These are phyloP conservation scores for Talaromyces atroroseus DNA, from an alignment of 2,329 filamentous ascomycete species.

Conservation along the genomic window DNA sequence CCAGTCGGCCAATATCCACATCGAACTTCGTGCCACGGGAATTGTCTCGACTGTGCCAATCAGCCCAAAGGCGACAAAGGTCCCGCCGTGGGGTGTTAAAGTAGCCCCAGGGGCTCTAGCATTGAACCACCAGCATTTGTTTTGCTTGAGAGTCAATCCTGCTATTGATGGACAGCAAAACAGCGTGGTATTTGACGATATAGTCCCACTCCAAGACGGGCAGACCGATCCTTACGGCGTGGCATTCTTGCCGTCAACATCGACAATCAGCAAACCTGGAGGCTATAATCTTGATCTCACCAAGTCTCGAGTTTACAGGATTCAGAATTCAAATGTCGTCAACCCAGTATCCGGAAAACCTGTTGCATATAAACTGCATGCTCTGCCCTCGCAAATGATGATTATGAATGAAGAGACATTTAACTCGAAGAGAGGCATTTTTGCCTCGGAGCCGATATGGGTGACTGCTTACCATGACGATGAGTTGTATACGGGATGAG, in stretches of 20 bases:
- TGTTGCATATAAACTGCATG: slow-evolving; percentile 54
- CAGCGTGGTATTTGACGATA: slow-evolving; percentile 51
- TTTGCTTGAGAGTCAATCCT: slow-evolving; percentile 60
- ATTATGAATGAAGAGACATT: slow-evolving; percentile 48
- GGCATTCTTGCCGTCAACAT: slow-evolving; percentile 53
- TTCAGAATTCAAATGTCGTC: slow-evolving; percentile 46
- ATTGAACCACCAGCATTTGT: slow-evolving; percentile 67
- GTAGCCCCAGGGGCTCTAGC: slow-evolving; percentile 61
- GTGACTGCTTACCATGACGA: slow-evolving; percentile 47
- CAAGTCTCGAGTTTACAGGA: slow-evolving; percentile 49
- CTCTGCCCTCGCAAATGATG: slow-evolving; percentile 52
- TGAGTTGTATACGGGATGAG: slow-evolving; percentile 42
- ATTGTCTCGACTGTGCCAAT: slow-evolving; percentile 60
- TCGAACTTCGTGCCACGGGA: slow-evolving; percentile 61
- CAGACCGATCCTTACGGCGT: slow-evolving; percentile 57
- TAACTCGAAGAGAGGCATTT: slow-evolving; percentile 47
- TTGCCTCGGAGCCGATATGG: slow-evolving; percentile 49
- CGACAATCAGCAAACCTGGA: slow-evolving; percentile 41
- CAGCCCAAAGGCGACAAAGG: slow-evolving; percentile 47
- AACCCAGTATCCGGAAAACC: slow-evolving; percentile 34
- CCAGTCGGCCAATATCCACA: slow-evolving; percentile 55
- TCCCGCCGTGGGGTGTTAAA: slow-evolving; percentile 54
- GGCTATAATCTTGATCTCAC: slow-evolving; percentile 38
- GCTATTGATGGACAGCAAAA: slow-evolving; percentile 53
- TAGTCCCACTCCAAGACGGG: slow-evolving; percentile 50